Percentiles rank a stretch among this genome's conserved stretches.
Evolutionary conservation across 345 rosid genomes (phyloP).

Genomic region (Salix viminalis): DNA sequence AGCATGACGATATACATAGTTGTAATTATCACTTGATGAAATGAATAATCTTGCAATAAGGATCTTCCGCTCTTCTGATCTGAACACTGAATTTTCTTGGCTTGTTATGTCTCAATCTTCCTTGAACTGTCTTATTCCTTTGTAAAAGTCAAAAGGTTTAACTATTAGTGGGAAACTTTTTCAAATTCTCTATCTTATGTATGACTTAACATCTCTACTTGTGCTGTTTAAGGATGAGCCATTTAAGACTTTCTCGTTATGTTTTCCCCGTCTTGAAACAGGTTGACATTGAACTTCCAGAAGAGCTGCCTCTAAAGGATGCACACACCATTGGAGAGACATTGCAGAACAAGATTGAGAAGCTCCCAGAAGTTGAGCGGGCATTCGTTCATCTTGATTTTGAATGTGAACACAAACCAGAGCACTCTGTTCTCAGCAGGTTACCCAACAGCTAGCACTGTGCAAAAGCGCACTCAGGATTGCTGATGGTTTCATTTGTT

Average conservation of each 20-base stretch:
- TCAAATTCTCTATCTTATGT: not conserved
- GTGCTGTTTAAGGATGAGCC: not conserved
- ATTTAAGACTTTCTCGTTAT: not conserved
- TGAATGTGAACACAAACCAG: conserved; percentile 89
- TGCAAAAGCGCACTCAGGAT: not conserved
- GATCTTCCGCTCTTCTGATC: not conserved
- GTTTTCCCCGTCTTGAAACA: conserved; percentile 12
- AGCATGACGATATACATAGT: not conserved
- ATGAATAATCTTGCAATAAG: not conserved
- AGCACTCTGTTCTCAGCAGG: conserved; percentile 63
- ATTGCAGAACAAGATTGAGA: conserved; percentile 76
- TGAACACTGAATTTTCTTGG: not conserved
- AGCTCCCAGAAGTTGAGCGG: conserved; percentile 77
- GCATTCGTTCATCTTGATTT: conserved; percentile 90
- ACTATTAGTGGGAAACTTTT: not conserved
- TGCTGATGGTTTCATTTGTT: not conserved
- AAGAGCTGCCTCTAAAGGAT: conserved; percentile 66
- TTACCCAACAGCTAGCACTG: conserved; percentile 46
- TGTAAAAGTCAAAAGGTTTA: not conserved
- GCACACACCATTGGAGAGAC: conserved; percentile 79
- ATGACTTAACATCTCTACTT: not conserved
- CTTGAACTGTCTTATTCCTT: not conserved
- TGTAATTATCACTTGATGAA: not conserved
- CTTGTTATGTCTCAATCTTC: not conserved
- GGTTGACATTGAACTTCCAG: conserved; percentile 88